Evolutionary conservation across 345 rosid species (phyloP).

Genomic region (Syzygium jambos): DNA sequence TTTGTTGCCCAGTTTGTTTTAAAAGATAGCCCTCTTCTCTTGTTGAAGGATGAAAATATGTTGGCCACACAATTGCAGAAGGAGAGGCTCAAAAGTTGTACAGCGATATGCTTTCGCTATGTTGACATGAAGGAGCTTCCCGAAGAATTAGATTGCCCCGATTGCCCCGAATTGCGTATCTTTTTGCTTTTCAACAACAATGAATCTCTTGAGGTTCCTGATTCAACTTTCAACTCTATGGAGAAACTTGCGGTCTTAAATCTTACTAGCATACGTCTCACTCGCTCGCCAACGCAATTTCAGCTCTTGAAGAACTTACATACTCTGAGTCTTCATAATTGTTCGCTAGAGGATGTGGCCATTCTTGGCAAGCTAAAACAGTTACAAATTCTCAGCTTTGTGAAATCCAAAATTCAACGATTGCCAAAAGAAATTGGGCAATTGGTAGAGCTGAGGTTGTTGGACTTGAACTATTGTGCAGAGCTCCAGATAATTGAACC

Average conservation of each 20-base stretch:
- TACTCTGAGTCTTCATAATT: fast-evolving
- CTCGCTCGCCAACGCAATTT: fast-evolving
- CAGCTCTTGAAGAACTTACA: background rate
- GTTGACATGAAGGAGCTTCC: background rate
- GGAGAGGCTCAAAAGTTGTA: background rate
- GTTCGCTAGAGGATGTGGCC: background rate
- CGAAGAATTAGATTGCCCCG: background rate
- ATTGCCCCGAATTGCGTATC: background rate
- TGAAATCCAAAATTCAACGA: background rate
- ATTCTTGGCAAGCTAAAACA: background rate
- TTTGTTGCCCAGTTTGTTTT: fast-evolving
- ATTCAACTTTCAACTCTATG: background rate
- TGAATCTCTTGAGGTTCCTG: fast-evolving
- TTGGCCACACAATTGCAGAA: fast-evolving
- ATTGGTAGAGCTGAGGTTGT: background rate
- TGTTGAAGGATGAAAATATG: fast-evolving
- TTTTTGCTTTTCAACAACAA: background rate
- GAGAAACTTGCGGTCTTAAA: background rate
- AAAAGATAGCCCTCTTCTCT: background rate
- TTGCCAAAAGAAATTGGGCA: background rate
- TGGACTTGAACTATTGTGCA: fast-evolving
- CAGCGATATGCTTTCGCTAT: background rate
- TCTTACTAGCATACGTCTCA: fast-evolving
- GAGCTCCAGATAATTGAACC: background rate
- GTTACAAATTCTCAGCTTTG: background rate